phyloP scores from a whole-genome alignment of 2,329 filamentous ascomycete species.

The Diaporthe citri region DNA sequence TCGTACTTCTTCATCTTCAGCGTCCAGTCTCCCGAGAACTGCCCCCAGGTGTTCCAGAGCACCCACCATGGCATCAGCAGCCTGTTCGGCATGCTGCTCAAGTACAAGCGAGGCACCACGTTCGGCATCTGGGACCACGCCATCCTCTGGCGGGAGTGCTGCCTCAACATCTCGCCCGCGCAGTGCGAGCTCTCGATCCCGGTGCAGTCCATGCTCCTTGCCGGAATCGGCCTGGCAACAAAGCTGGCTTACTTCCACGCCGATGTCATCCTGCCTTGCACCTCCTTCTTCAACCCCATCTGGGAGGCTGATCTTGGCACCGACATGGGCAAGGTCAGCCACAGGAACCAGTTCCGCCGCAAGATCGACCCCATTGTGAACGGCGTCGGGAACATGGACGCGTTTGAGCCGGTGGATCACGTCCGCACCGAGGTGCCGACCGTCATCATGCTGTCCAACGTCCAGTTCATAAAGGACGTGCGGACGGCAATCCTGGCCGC shows the following conservation, averaged over 20 bases:
- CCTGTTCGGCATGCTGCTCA: constrained; percentile 72
- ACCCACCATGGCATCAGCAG: constrained; percentile 73
- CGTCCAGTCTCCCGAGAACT: constrained; percentile 67
- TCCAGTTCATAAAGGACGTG: constrained; percentile 72
- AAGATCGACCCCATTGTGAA: constrained; percentile 76
- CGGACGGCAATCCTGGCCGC: constrained; percentile 74
- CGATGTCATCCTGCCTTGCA: constrained; percentile 69
- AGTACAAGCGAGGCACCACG: constrained; percentile 70
- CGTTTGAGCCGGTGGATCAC: constrained; percentile 70
- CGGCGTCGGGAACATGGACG: constrained; percentile 74
- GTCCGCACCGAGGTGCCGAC: constrained; percentile 71
- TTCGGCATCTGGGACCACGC: constrained; percentile 75
- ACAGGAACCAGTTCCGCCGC: constrained; percentile 67
- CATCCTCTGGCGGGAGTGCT: constrained; percentile 71
- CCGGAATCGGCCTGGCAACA: constrained; percentile 60
- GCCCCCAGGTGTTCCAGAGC: constrained; percentile 72
- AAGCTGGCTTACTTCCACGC: constrained; percentile 64
- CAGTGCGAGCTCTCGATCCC: constrained; percentile 62
- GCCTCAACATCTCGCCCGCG: constrained; percentile 61
- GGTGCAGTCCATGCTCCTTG: constrained; percentile 61
- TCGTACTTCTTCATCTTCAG: constrained; percentile 69
- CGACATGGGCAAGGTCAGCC: constrained; percentile 66
- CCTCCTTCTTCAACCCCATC: constrained; percentile 73
- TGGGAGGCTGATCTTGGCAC: constrained; percentile 75
- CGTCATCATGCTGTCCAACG: constrained; percentile 74